Base-by-base conservation (phyloP, 1,284 basidiomycete species). In the Boletus semigastroideus region DNA sequence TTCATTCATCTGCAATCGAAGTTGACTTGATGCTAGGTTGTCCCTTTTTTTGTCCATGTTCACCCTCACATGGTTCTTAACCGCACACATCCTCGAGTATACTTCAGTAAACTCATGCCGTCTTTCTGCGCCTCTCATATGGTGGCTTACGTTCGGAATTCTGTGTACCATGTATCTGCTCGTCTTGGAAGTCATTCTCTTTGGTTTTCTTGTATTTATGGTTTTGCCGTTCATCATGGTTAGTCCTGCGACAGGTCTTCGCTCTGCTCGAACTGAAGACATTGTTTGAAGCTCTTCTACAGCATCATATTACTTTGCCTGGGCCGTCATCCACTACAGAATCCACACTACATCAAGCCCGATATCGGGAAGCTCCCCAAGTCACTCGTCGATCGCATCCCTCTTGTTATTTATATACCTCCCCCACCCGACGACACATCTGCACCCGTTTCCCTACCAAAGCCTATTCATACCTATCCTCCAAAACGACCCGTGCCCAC, bases 71-170 rank as follows among this genome's bases (percentile, higher is more conserved):
- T 92, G 89, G 87, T 91, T 91, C 63, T 64, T 91, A 16, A 83
- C 82, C 17, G 86, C 88, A 9, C 86, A 92, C 61, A 84, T 90
- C 28, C 72, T 92, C 51, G 78, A 83, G 54, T 91, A 90, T 61
- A 86, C 85, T 13, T 86, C 87, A 11, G 72, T 88, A 30, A 74
- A 83, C 57, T 79, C 82, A 12, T 92, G 89, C 55, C 83, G 88
- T 19, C 68, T 75, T 53, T 74, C 83, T 1, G 79, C 88, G 9
- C 89, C 89, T 6, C 85, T 90, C 59, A 71, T 92, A 31, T 92
- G 89, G 89, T 92, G 87, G 86, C 77, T 90, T 38, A 82, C 80
- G 33, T 90, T 92, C 65, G 83, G 79, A 34, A 82, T 92, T 56
- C 71, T 91, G n/a, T 84, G 85, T 69, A 80, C 87, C 45, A 83